Conservation (phyloP, 768 basidiomycete species). For the Dioszegia aurantiaca region DNA sequence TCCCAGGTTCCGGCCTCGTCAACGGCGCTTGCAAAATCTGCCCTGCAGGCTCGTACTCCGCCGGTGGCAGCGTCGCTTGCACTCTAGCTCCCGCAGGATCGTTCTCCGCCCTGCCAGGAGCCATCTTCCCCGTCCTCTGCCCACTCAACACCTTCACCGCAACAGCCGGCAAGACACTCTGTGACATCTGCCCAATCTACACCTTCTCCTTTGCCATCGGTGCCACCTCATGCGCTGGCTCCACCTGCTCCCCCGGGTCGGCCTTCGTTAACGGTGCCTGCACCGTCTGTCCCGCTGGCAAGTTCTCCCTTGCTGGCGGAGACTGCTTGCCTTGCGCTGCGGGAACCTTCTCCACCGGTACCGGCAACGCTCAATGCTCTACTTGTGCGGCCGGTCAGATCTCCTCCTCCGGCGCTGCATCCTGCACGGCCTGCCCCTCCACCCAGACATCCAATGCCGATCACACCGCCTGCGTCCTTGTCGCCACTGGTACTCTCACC, state of each 20-base stretch:
- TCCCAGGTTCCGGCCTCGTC: background rate
- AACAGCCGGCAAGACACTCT: background rate
- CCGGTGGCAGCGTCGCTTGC: background rate
- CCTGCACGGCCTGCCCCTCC: constrained; percentile 1
- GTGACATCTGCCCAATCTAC: background rate
- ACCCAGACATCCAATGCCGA: constrained; percentile 5
- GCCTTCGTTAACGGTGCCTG: background rate
- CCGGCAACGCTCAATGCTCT: too few species aligned
- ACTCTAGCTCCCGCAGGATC: background rate
- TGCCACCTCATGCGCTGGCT: background rate
- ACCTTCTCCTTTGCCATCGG: background rate
- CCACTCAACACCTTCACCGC: background rate
- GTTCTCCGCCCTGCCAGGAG: constrained; percentile 3
- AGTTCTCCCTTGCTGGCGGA: background rate
- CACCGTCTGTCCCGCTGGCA: constrained; percentile 1
- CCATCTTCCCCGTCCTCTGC: background rate
- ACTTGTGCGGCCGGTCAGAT: too few species aligned
- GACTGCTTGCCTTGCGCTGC: too few species aligned
- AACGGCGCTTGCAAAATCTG: background rate
- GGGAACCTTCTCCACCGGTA: background rate
- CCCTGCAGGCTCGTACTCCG: background rate
- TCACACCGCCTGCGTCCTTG: constrained; percentile 1
- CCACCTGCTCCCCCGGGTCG: too few species aligned
- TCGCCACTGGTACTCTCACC: background rate
- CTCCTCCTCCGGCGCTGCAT: too few species aligned